A percentile compares a stretch with the other conserved stretches of the same genome.
Conservation (phyloP, 805 yeast genomes). For the Starmerella khaoyaiensis region DNA sequence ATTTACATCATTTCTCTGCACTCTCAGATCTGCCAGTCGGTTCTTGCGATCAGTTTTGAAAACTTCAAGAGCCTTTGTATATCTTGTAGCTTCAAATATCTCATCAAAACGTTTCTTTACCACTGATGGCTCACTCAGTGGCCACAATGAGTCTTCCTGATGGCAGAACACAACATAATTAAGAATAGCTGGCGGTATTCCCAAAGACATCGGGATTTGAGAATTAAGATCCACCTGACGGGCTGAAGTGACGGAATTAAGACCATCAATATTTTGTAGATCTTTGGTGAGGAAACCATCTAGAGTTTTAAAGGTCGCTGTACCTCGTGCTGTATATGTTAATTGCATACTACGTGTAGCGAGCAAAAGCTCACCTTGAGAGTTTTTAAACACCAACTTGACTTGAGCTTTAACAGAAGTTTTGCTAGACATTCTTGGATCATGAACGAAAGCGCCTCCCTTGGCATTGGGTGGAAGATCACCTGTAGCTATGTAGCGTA, state of each 20-base stretch:
- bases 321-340: conserved; percentile 40
- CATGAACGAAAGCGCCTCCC: conserved; percentile 93
- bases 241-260: conserved; percentile 34
- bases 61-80: conserved; percentile 76
- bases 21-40: conserved; percentile 56
- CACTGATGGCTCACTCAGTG: conserved; percentile 69
- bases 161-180: conserved; percentile 94
- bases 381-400: conserved; percentile 67
- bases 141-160: conserved; percentile 96
- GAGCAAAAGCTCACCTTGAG: conserved; percentile 60
- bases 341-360: conserved; percentile 77
- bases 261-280: neutral
- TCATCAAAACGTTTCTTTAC: conserved; percentile 91
- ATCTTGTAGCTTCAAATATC: conserved; percentile 88
- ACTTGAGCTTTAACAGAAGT: conserved; percentile 79
- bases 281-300: conserved; percentile 57
- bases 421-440: conserved; percentile 58
- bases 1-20: conserved; percentile 64
- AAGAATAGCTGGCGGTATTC: conserved; percentile 75
- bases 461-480: conserved; percentile 89
- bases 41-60: conserved; percentile 67
- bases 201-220: conserved; percentile 69
- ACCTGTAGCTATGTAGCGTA: conserved; percentile 89
- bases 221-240: conserved; percentile 73
- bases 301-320: conserved; percentile 70